phyloP scores from a whole-genome alignment of 129 eudicot species.

The Scalesia atractyloides region DNA sequence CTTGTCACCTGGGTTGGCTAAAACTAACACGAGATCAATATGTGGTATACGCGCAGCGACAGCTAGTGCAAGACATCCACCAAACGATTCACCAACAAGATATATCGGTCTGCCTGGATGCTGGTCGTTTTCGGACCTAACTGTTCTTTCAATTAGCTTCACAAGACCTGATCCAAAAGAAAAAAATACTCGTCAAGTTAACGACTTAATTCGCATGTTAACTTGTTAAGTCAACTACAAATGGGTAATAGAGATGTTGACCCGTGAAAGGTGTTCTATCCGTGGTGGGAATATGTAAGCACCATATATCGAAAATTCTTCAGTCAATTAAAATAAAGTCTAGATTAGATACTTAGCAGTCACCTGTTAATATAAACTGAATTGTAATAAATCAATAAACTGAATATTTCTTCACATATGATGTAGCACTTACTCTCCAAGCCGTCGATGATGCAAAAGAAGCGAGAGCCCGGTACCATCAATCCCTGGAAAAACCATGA shows the following conservation, averaged over 20 bases:
- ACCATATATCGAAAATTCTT: conserved; percentile 76
- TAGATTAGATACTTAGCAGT: neutral
- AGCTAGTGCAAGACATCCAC: conserved; percentile 74
- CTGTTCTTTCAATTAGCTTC: conserved; percentile 58
- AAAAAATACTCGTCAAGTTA: neutral
- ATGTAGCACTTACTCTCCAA: conserved; percentile 49
- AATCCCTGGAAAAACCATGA: conserved; percentile 44
- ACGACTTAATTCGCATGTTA: neutral
- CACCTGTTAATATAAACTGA: neutral
- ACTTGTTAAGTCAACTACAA: conserved; percentile 17
- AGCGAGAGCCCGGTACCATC: conserved; percentile 75
- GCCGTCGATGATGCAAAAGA: conserved; percentile 56
- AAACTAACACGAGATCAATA: conserved; percentile 65
- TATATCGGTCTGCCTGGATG: conserved; percentile 64
- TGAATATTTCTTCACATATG: neutral
- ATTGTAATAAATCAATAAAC: neutral
- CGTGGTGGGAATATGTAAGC: conserved; percentile 65
- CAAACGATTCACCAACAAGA: conserved; percentile 72
- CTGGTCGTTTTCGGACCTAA: conserved; percentile 45
- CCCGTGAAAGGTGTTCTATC: conserved; percentile 75
- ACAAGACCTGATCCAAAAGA: conserved; percentile 54
- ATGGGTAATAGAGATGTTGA: conserved; percentile 27
- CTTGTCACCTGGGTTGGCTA: conserved; percentile 69
- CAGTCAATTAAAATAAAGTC: neutral
- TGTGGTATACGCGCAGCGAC: conserved; percentile 70